Percentiles rank a stretch among this genome's conserved stretches.
Conservation (phyloP, 129 eudicot genomes). For the Gnaphalium uliginosum region DNA sequence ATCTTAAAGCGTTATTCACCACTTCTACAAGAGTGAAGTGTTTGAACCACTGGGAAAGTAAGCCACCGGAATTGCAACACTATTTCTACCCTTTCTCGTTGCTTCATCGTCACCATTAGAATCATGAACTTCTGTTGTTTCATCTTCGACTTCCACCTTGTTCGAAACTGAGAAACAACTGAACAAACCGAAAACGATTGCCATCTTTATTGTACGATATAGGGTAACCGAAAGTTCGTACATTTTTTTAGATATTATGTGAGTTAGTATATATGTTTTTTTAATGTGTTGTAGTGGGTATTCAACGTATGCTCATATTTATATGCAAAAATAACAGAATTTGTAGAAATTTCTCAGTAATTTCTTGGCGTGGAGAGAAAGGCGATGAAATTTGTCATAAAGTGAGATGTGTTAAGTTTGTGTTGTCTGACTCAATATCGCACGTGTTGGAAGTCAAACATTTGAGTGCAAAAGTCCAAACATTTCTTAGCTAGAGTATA, state of each 20-base stretch:
- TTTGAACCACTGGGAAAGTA: slow-evolving; percentile 23
- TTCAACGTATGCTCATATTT: not conserved
- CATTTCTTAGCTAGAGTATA: not conserved
- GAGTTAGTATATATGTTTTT: not conserved
- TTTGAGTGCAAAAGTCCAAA: slow-evolving; percentile 11
- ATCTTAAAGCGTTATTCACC: not conserved
- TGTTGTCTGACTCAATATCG: slow-evolving; percentile 22
- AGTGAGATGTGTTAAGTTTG: slow-evolving; percentile 9
- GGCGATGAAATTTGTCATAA: slow-evolving; percentile 19
- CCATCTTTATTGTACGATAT: slow-evolving; percentile 17
- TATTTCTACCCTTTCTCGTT: slow-evolving; percentile 8
- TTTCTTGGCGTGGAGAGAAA: slow-evolving; percentile 34
- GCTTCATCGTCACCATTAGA: slow-evolving; percentile 9
- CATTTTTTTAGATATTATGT: not conserved
- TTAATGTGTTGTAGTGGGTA: not conserved
- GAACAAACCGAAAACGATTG: slow-evolving; percentile 13
- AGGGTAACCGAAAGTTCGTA: not conserved
- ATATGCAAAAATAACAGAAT: not conserved
- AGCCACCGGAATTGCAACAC: slow-evolving; percentile 29
- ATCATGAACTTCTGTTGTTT: not conserved
- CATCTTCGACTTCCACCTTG: slow-evolving; percentile 16
- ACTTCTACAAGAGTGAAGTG: slow-evolving; percentile 27
- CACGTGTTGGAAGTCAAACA: slow-evolving; percentile 2
- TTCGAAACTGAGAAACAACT: slow-evolving; percentile 27
- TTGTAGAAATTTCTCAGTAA: not conserved